phyloP scores from a whole-genome alignment of 1,284 basidiomycete genomes.

The Gymnopus androsaceus region DNA sequence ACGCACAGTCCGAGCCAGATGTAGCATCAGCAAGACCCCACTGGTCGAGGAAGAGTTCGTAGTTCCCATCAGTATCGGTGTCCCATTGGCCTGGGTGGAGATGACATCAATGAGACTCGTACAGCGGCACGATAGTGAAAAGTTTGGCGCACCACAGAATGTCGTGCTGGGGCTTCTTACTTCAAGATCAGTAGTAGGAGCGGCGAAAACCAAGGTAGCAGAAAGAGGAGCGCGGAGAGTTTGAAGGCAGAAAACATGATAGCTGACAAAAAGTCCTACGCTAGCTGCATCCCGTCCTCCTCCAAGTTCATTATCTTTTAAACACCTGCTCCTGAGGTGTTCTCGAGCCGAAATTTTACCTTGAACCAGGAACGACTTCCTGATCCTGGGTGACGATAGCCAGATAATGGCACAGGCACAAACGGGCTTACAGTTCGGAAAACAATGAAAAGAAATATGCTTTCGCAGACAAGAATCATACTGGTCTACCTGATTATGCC shows the following conservation, averaged over 20 bases:
- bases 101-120: neutral
- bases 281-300: no score
- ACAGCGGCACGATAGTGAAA: neutral
- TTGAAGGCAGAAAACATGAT: conserved; percentile 22
- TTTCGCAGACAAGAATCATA: no score
- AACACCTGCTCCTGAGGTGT: neutral
- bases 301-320: no score
- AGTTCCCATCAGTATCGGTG: conserved; percentile 10
- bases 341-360: neutral
- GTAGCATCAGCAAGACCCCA: conserved; percentile 22
- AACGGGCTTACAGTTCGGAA: neutral
- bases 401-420: no score
- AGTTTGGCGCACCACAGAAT: neutral
- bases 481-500: no score
- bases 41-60: conserved; percentile 17
- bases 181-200: conserved; percentile 29
- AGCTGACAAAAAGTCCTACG: no score
- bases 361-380: no score
- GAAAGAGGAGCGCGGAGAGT: conserved; percentile 23
- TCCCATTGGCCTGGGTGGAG: conserved; percentile 20
- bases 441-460: neutral
- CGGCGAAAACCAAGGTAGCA: conserved; percentile 31
- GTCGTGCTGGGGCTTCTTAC: conserved; percentile 33
- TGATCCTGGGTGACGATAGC: neutral
- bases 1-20: conserved; percentile 58